phyloP scores from a whole-genome alignment of 768 basidiomycete genomes.

The Suillus paluster region DNA sequence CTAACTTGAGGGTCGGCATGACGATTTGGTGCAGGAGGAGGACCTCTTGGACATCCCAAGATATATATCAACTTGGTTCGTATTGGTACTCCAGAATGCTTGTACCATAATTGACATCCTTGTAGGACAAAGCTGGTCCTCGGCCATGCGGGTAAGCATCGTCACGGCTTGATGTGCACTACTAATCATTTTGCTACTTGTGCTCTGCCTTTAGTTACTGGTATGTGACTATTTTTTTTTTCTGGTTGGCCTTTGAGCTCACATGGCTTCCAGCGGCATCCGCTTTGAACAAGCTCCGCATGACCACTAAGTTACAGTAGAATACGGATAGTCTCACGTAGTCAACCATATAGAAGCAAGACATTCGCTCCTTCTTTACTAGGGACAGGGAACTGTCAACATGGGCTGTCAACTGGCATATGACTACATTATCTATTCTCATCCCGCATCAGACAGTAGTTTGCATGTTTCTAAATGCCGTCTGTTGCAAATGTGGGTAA shows the following conservation, averaged over 20 bases:
- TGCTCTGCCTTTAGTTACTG: conserved; percentile 45
- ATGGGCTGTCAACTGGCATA: neutral
- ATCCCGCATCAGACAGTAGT: neutral
- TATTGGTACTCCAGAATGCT: conserved; percentile 16
- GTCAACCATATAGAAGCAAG: too few relatives aligned
- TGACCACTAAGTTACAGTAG: conserved; percentile 38
- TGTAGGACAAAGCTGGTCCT: conserved; percentile 85
- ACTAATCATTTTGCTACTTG: conserved; percentile 8
- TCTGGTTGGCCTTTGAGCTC: neutral
- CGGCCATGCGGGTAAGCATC: conserved; percentile 84
- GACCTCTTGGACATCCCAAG: conserved; percentile 95
- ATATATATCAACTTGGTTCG: conserved; percentile 93
- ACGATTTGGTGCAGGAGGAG: conserved; percentile 65
- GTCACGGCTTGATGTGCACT: neutral
- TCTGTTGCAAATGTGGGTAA: conserved; percentile 32
- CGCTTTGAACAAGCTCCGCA: conserved; percentile 88
- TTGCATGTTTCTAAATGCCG: conserved; percentile 15
- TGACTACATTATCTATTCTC: neutral
- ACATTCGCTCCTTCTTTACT: too few relatives aligned
- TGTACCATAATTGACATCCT: conserved; percentile 12
- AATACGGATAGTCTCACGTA: too few relatives aligned
- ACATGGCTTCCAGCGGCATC: conserved; percentile 63
- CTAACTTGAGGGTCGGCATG: conserved; percentile 8
- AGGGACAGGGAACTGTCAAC: neutral
- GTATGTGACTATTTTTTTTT: conserved; percentile 36